Percentiles rank a stretch among this genome's conserved stretches.
Conservation (phyloP, 2,329 filamentous ascomycete genomes). For the Chlorencoelia australis region DNA sequence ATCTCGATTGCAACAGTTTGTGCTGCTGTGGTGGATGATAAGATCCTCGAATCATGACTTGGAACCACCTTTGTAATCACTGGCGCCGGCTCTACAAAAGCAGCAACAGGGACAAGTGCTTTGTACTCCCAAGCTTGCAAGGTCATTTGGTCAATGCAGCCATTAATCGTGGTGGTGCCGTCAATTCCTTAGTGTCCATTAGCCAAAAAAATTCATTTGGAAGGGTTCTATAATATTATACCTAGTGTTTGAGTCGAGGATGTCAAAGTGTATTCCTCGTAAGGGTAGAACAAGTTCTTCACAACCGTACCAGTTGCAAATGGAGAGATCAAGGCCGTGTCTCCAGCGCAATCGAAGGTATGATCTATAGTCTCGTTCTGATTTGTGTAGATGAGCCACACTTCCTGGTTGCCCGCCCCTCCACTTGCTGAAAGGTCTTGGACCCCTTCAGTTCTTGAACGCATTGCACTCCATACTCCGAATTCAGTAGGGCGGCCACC, state of each 20-base stretch:
- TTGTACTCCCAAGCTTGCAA: slow-evolving; percentile 44
- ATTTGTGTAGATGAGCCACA: neutral
- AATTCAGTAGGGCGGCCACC: slow-evolving; percentile 7
- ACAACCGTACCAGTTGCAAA: slow-evolving; percentile 43
- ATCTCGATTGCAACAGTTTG: neutral
- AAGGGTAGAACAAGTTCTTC: slow-evolving; percentile 51
- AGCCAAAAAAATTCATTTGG: too few relatives aligned
- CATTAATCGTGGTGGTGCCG: neutral
- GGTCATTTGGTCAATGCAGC: slow-evolving; percentile 46
- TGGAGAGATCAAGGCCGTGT: slow-evolving; percentile 40
- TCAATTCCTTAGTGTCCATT: slow-evolving; percentile 31
- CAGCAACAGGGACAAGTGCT: slow-evolving; percentile 43
- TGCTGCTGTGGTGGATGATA: neutral
- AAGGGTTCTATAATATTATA: too few relatives aligned
- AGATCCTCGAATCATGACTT: neutral
- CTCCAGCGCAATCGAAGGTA: slow-evolving; percentile 34
- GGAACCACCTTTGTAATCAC: slow-evolving; percentile 38
- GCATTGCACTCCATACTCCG: neutral
- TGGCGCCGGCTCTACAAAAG: slow-evolving; percentile 40
- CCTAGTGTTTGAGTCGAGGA: too few relatives aligned
- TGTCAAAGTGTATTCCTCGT: slow-evolving; percentile 43
- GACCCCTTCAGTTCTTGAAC: neutral
- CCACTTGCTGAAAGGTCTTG: neutral
- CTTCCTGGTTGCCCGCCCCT: slow-evolving; percentile 19
- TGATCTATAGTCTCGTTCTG: slow-evolving; percentile 18